These are phyloP conservation scores for Monosporascus cannonballus DNA, from an alignment of 2,329 filamentous ascomycete genomes.

Conservation along the genomic window DNA sequence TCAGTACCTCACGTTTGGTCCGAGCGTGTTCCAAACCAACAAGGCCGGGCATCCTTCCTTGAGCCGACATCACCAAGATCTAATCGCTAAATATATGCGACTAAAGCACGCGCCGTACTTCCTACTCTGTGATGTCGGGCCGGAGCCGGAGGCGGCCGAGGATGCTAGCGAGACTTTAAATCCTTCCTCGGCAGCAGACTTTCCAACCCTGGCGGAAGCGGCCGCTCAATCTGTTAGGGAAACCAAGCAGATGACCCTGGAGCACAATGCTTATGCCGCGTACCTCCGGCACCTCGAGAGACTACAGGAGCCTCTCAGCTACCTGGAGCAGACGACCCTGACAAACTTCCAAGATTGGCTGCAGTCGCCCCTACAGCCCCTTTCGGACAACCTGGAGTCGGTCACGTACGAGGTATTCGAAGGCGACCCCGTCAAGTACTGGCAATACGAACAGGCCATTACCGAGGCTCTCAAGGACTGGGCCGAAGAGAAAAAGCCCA, in stretches of 20 bases:
- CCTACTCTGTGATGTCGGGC: constrained; percentile 56
- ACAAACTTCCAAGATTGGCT: constrained; percentile 81
- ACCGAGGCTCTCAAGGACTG: constrained; percentile 77
- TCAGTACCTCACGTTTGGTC: constrained; percentile 51
- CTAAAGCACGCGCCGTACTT: constrained; percentile 58
- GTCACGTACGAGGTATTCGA: constrained; percentile 98
- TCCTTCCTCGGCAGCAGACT: constrained; percentile 42
- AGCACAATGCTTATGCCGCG: constrained; percentile 50
- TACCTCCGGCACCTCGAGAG: constrained; percentile 83
- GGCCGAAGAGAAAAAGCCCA: constrained; percentile 64
- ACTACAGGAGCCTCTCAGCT: constrained; percentile 61
- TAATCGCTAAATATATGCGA: constrained; percentile 58
- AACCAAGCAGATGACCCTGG: constrained; percentile 36
- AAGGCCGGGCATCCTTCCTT: constrained; percentile 56
- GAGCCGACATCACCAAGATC: constrained; percentile 52
- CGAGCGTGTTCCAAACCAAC: constrained; percentile 53
- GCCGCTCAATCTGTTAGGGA: constrained; percentile 31
- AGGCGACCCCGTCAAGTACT: constrained; percentile 95
- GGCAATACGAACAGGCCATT: constrained; percentile 87
- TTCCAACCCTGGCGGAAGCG: constrained; percentile 65
- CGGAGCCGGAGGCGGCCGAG: constrained; percentile 31
- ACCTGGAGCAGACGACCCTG: constrained; percentile 45
- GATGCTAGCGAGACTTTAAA: constrained; percentile 25
- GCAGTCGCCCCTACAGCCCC: constrained; percentile 86
- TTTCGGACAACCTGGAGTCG: constrained; percentile 94